A percentile compares a stretch with the other conserved stretches of the same genome.
Conservation (phyloP, 1,284 basidiomycete genomes). For the Naganishia cerealis region DNA sequence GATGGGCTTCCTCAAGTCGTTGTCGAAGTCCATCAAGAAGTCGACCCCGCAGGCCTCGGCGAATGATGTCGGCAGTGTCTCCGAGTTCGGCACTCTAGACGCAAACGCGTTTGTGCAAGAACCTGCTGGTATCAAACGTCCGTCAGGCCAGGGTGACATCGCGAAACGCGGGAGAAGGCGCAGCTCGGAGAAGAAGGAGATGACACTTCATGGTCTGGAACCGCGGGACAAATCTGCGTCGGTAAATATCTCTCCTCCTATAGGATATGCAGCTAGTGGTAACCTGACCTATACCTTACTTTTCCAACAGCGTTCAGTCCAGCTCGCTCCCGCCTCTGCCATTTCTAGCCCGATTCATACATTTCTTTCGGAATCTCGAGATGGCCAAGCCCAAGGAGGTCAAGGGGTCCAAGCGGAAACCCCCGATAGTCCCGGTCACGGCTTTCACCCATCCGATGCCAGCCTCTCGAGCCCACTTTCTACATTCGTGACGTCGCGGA, state of each 20-base stretch:
- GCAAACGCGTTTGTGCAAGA: background rate
- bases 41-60: background rate
- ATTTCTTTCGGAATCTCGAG: background rate
- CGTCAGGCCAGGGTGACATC: constrained; percentile 20
- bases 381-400: background rate
- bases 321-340: background rate
- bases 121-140: constrained; percentile 22
- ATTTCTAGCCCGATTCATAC: background rate
- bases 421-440: background rate
- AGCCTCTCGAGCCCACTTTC: background rate
- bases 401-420: background rate
- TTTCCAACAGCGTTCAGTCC: background rate
- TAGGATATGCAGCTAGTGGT: background rate
- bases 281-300: background rate
- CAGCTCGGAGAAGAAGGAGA: constrained; percentile 3
- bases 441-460: background rate
- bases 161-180: constrained; percentile 17
- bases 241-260: background rate
- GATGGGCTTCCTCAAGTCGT: constrained; percentile 29
- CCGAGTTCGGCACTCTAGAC: background rate
- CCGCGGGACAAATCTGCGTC: background rate
- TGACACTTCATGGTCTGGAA: background rate
- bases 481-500: background rate
- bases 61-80: background rate
- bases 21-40: constrained; percentile 19